Base-by-base conservation (phyloP, 208 protist species). In the Acanthamoeba royreba region DNA sequence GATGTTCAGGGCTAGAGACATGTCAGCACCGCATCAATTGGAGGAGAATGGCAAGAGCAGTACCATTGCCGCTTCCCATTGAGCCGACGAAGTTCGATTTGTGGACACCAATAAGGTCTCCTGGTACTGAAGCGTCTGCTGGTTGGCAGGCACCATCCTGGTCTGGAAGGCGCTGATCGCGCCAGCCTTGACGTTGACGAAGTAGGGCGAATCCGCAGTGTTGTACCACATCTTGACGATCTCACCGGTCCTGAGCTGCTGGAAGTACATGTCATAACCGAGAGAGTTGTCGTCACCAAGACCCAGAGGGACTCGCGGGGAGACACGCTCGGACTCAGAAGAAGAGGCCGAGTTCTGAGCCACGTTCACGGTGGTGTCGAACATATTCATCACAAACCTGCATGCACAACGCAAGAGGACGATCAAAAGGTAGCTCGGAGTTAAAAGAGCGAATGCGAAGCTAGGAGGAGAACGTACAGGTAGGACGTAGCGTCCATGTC, bases 381-480 rank as follows among this genome's bases (percentile, higher is more conserved):
- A 95, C 94, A 95, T 95, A 35, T 95, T 95, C 63, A 86, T 92
- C 42, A 94, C 81, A 61, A 94, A 94, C 35, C 74, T 92, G 46
- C n/a, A 93, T 8, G 22, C 25, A 58, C 25, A 58, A 38, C 33
- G 79, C 35, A 87, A 55, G 42, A 58, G 33, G 77, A 47, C 43
- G 31, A 0, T 8, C 19, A 49, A 85, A 31, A 85, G 22, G 38
- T 28, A 28, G 2, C 5, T 7, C 69, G 17, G 40, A 40, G 28
- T 13, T 38, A 13, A 38, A 38, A 38, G 8, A 38, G n/a, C 8
- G 28, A 2, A 9, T 63, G 40, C 11, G 42, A 69, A 25, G 19
- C 19, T 19, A n/a, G 25, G 72, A 91, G n/a, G 72, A 79, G 38
- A 88, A 86, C 1, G 81, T 91, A 93, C 49, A 92, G 46, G 72